These are phyloP conservation scores for Beauveria scarabaeidicola DNA, from an alignment of 2,329 filamentous ascomycete species.

Conservation along the genomic window DNA sequence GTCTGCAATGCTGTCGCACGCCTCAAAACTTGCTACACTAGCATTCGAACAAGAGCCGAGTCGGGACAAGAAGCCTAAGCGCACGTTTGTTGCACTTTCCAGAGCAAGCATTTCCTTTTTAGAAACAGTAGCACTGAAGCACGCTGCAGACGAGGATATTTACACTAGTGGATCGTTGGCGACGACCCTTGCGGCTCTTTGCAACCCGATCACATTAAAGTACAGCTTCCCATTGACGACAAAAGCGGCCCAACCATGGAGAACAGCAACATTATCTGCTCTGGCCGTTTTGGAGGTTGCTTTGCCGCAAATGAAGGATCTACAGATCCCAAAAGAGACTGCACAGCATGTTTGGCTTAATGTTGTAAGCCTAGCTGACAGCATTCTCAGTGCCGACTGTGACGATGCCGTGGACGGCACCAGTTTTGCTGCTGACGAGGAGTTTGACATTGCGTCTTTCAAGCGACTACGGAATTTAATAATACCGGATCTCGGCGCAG, in stretches of 20 bases:
- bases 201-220: conserved; percentile 65
- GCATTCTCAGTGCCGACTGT: conserved; percentile 60
- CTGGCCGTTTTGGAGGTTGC: conserved; percentile 60
- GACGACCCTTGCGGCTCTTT: conserved; percentile 57
- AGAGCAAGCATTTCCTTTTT: conserved; percentile 71
- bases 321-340: conserved; percentile 35
- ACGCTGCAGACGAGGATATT: conserved; percentile 56
- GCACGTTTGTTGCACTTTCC: conserved; percentile 83
- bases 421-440: conserved; percentile 59
- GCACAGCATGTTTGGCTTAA: conserved; percentile 59
- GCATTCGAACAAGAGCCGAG: conserved; percentile 46
- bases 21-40: conserved; percentile 63
- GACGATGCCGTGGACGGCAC: conserved; percentile 34
- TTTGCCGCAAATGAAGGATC: conserved; percentile 49
- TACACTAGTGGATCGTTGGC: conserved; percentile 61
- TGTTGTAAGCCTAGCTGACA: conserved; percentile 56
- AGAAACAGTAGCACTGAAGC: conserved; percentile 48
- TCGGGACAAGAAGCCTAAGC: conserved; percentile 37
- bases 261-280: conserved; percentile 63
- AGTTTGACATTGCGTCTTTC: conserved; percentile 74
- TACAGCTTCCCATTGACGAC: conserved; percentile 69
- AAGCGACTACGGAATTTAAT: conserved; percentile 60
- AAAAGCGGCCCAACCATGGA: conserved; percentile 68
- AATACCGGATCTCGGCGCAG: conserved; percentile 61
- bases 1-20: conserved; percentile 57